phyloP scores from a whole-genome alignment of 148 eudicot genomes.

The Vaccinium macrocarpon region DNA sequence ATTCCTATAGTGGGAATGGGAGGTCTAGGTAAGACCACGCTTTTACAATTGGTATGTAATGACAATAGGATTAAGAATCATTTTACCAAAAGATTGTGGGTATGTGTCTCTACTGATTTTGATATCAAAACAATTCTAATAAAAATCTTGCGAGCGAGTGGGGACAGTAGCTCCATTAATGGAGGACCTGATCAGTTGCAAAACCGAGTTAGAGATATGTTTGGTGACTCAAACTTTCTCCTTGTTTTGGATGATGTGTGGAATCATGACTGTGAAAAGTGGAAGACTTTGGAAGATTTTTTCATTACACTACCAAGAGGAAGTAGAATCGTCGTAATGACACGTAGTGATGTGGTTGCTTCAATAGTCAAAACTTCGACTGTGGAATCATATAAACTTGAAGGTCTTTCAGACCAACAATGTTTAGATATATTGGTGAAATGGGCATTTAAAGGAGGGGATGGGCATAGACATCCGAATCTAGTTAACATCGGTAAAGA shows the following conservation, averaged over 20 bases:
- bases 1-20: constrained; percentile 30
- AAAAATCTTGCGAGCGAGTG: not conserved
- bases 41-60: constrained; percentile 19
- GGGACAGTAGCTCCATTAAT: not conserved
- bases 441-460: constrained; percentile 24
- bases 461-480: not conserved
- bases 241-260: constrained; percentile 38
- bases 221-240: not conserved
- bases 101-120: constrained; percentile 23
- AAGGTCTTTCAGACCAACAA: constrained; percentile 8
- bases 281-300: constrained; percentile 19
- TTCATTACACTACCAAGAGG: constrained; percentile 7
- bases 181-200: not conserved
- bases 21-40: constrained; percentile 30
- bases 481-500: constrained; percentile 22
- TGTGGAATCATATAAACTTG: not conserved
- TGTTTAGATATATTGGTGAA: constrained; percentile 24
- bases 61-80: not conserved
- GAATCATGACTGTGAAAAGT: constrained; percentile 16
- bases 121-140: not conserved
- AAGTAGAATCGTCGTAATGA: constrained; percentile 26
- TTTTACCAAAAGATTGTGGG: constrained; percentile 26
- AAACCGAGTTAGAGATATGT: not conserved
- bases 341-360: constrained; percentile 26
- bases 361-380: not conserved